Evolutionary conservation across 805 yeast genomes (phyloP).

Genomic region (Nakazawaea sp.): DNA sequence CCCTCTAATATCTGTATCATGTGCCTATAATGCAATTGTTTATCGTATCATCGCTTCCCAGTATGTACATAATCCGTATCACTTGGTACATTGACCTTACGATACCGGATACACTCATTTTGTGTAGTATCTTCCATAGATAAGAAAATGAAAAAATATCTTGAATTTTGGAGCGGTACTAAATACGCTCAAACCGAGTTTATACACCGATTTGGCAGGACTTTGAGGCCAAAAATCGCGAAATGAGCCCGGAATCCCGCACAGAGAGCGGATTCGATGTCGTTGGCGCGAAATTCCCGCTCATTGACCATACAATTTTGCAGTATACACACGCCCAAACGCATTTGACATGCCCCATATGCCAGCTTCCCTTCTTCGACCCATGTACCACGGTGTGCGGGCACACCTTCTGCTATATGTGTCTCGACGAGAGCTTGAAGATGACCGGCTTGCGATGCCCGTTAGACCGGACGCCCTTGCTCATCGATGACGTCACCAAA

Average conservation of each 20-base stretch:
- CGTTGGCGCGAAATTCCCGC: not conserved
- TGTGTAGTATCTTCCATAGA: too few species aligned
- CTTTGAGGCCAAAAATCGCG: too few species aligned
- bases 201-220: too few species aligned
- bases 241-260: not conserved
- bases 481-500: conserved; percentile 19
- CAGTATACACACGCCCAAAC: conserved; percentile 20
- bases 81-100: too few species aligned
- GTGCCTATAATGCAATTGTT: too few species aligned
- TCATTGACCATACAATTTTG: conserved; percentile 20
- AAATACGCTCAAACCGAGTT: too few species aligned
- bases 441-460: conserved; percentile 43
- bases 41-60: too few species aligned
- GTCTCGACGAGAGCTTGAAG: conserved; percentile 41
- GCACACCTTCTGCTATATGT: conserved; percentile 57
- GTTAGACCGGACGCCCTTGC: conserved; percentile 47
- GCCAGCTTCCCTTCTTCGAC: conserved; percentile 54
- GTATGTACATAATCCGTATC: too few species aligned
- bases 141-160: too few species aligned
- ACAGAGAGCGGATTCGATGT: not conserved
- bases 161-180: too few species aligned
- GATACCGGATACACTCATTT: too few species aligned
- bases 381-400: conserved; percentile 64
- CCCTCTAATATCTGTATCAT: too few species aligned
- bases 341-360: conserved; percentile 50